These are phyloP conservation scores for Gamsiella multidivaricata DNA, from an alignment of 192 early-diverging fungal genomes.

Conservation along the genomic window DNA sequence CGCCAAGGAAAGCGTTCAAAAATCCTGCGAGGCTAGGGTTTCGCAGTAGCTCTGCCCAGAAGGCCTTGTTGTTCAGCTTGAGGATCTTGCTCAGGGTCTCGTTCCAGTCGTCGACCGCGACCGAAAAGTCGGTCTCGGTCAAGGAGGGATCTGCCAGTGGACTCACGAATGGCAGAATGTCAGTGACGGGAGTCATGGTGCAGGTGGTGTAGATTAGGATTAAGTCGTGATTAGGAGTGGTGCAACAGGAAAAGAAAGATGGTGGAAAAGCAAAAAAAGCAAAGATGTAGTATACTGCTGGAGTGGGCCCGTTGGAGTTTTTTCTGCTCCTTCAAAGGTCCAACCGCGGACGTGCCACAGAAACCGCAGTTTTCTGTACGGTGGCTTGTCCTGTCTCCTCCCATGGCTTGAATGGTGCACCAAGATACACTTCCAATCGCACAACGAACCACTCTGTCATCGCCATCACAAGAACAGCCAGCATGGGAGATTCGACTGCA, in stretches of 20 bases:
- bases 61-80: conserved; percentile 29
- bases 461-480: too few relatives aligned
- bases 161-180: conserved; percentile 48
- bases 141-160: conserved; percentile 33
- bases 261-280: neutral
- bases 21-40: conserved; percentile 33
- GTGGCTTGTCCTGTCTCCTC: too few relatives aligned
- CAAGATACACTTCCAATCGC: too few relatives aligned
- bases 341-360: conserved; percentile 5
- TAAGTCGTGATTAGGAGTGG: neutral
- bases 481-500: too few relatives aligned
- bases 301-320: conserved; percentile 16
- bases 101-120: conserved; percentile 54
- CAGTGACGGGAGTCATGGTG: conserved; percentile 15
- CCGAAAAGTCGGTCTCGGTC: conserved; percentile 41
- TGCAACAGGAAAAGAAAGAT: neutral
- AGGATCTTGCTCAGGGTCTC: conserved; percentile 41
- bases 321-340: conserved; percentile 12
- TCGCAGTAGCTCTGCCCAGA: conserved; percentile 29
- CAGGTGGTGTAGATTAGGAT: neutral
- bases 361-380: conserved; percentile 29
- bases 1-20: conserved; percentile 51
- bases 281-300: too few relatives aligned
- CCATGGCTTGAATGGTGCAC: too few relatives aligned
- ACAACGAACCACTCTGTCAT: too few relatives aligned